Evolutionary conservation across 208 protist species (phyloP).

Genomic region (Crithidia sp.): DNA sequence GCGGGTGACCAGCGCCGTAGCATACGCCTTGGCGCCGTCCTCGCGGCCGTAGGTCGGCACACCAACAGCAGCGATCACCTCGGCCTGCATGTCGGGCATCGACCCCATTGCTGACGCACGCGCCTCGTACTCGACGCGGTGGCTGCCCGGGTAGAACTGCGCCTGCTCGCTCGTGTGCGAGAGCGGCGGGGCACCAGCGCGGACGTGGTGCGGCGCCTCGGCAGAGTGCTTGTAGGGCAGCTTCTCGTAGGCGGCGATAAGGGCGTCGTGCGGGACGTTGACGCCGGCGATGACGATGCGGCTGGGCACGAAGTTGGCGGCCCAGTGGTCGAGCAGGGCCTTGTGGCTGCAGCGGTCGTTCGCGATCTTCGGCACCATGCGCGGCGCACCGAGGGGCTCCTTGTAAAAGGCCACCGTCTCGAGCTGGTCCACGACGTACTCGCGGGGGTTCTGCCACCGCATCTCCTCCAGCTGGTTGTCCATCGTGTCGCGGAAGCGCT

Average conservation of each 20-base stretch:
- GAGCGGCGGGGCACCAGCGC: slow-evolving; percentile 34
- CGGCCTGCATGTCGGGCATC: slow-evolving; percentile 81
- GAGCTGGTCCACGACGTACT: slow-evolving; percentile 75
- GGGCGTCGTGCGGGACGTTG: slow-evolving; percentile 81
- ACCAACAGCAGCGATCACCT: slow-evolving; percentile 80
- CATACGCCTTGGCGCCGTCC: slow-evolving; percentile 55
- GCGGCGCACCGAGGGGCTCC: slow-evolving; percentile 81
- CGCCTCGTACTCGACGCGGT: slow-evolving; percentile 66
- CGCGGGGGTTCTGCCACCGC: slow-evolving; percentile 79
- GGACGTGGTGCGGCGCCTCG: slow-evolving; percentile 71
- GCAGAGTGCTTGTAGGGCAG: slow-evolving; percentile 79
- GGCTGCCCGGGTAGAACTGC: slow-evolving; percentile 78
- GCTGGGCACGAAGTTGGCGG: slow-evolving; percentile 62
- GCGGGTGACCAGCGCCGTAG: slow-evolving; percentile 60
- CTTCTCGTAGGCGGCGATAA: slow-evolving; percentile 78
- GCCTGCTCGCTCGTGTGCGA: slow-evolving; percentile 62
- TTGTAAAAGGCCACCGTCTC: slow-evolving; percentile 91
- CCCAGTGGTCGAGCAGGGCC: slow-evolving; percentile 81
- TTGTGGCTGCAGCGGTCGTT: slow-evolving; percentile 83
- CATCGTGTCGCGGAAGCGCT: slow-evolving; percentile 90
- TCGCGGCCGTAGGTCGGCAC: slow-evolving; percentile 65
- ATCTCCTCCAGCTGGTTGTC: slow-evolving; percentile 85
- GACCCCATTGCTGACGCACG: slow-evolving; percentile 79
- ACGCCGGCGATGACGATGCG: slow-evolving; percentile 80
- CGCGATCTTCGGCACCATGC: slow-evolving; percentile 64